Evolutionary conservation across 768 basidiomycete genomes (phyloP).

Genomic region (Lanmaoa pseudosensibilis): DNA sequence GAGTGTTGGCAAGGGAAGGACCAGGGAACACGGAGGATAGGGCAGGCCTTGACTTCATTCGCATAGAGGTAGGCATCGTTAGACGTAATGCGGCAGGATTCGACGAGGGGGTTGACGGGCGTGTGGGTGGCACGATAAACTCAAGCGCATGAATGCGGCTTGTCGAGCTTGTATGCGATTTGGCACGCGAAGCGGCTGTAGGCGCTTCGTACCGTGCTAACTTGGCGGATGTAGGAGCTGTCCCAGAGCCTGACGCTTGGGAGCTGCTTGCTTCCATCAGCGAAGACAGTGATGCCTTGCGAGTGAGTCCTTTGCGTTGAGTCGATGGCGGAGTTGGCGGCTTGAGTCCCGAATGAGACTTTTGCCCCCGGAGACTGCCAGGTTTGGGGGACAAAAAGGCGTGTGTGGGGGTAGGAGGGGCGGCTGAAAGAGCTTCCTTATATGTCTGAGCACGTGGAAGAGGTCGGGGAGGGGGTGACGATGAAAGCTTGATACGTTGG

Average conservation of each 20-base stretch:
- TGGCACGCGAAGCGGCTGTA: slow-evolving; percentile 80
- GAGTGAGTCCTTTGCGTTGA: slow-evolving; percentile 55
- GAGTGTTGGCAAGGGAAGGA: slow-evolving; percentile 34
- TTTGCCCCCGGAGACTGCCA: slow-evolving; percentile 77
- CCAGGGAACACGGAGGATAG: slow-evolving; percentile 74
- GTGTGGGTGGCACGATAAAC: slow-evolving; percentile 69
- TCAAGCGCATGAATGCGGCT: slow-evolving; percentile 59
- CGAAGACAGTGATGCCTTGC: slow-evolving; percentile 79
- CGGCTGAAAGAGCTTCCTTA: slow-evolving; percentile 53
- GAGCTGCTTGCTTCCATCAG: slow-evolving; percentile 60
- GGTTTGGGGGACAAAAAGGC: slow-evolving; percentile 69
- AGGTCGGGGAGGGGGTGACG: slow-evolving; percentile 64
- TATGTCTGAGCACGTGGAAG: slow-evolving; percentile 56
- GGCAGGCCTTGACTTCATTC: slow-evolving; percentile 71
- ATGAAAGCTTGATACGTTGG: slow-evolving; percentile 64
- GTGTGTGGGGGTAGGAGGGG: slow-evolving; percentile 48
- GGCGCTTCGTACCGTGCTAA: slow-evolving; percentile 68
- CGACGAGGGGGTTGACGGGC: slow-evolving; percentile 77
- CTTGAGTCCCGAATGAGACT: slow-evolving; percentile 81
- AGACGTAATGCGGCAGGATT: slow-evolving; percentile 76
- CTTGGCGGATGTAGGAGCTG: slow-evolving; percentile 37
- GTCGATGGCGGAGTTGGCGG: slow-evolving; percentile 68
- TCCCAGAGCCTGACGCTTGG: slow-evolving; percentile 57
- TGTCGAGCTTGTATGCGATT: slow-evolving; percentile 63
- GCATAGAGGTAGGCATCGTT: slow-evolving; percentile 84